A percentile compares a stretch with the other conserved stretches of the same genome.
Conservation (phyloP, 306 rosid genomes). For the Prunus fruticosa region DNA sequence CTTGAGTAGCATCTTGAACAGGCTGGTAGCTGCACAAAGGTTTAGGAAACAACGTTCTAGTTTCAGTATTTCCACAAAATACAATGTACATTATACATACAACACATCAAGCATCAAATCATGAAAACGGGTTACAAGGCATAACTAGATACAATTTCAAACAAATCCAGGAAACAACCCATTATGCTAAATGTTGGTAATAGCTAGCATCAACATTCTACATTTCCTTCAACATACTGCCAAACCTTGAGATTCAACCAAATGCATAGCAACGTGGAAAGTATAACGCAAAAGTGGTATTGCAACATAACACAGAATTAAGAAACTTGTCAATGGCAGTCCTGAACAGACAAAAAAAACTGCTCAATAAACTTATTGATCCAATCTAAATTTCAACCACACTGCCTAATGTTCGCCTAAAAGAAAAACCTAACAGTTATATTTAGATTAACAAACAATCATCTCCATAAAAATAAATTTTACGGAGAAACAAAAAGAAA, state of each 20-base stretch:
- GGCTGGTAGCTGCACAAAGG: constrained; percentile 45
- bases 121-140: background rate
- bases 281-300: background rate
- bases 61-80: background rate
- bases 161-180: background rate
- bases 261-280: background rate
- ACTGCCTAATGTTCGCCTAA: background rate
- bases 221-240: background rate
- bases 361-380: background rate
- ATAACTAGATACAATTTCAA: background rate
- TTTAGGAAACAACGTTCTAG: background rate
- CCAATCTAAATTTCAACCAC: background rate
- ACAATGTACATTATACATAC: background rate
- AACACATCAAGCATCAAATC: background rate
- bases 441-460: background rate
- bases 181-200: background rate
- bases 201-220: background rate
- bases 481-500: background rate
- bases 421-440: too few relatives aligned
- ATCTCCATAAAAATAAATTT: background rate
- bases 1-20: constrained; percentile 75
- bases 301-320: background rate
- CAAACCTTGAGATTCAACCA: background rate
- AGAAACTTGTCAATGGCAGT: background rate
- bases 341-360: background rate